Base-by-base conservation (phyloP, 768 basidiomycete genomes). In the Pleurotus tuber-regium region DNA sequence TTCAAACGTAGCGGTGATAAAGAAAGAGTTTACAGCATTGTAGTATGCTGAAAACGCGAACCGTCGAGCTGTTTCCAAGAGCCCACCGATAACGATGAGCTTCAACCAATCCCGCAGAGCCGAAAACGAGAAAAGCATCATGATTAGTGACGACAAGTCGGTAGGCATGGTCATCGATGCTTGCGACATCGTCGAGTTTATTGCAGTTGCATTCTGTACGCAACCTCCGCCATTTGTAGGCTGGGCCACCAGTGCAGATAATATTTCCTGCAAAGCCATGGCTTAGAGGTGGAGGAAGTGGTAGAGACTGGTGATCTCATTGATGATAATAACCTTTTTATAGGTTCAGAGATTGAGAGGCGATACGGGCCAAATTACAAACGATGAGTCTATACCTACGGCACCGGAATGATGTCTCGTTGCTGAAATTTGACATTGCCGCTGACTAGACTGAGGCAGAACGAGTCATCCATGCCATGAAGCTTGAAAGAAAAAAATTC, bases 61-160 rank as follows among this genome's bases (percentile, higher is more conserved):
- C 4, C 85, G 78, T 6, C 87, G 78, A 29, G 71, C 70, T 0
- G 73, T 76, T 61, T 88, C 88, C 39, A 90, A 61, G 25, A 77
- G 56, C 12, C 82, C 79, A 44, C 88, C 87, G 29, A 88, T 65
- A 18, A 83, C 60, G 47, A 87, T 58, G 50, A 90, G 70, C 57
- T 86, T 79, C 4, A 80, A 52, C 80, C 86, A 87, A 59, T 89
- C 85, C 10, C 72, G 67, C 23, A 86, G 59, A 10, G 80, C 83
- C 14, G 77, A 70, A 42, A 76, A 70, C 0, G 83, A 83, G 51
- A 81, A 67, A 14, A 86, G 54, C 35, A 82, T 54, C 3, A 70
- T 55, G 26, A 80, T 44, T 1, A 78, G 30, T 1, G 78, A 68
- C 5, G 72, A 54, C 10, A 73, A 11, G 46, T 65, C 56, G 8